A percentile compares a stretch with the other conserved stretches of the same genome.
phyloP scores from a whole-genome alignment of 1,284 basidiomycete species.

The Amylostereum areolatum region DNA sequence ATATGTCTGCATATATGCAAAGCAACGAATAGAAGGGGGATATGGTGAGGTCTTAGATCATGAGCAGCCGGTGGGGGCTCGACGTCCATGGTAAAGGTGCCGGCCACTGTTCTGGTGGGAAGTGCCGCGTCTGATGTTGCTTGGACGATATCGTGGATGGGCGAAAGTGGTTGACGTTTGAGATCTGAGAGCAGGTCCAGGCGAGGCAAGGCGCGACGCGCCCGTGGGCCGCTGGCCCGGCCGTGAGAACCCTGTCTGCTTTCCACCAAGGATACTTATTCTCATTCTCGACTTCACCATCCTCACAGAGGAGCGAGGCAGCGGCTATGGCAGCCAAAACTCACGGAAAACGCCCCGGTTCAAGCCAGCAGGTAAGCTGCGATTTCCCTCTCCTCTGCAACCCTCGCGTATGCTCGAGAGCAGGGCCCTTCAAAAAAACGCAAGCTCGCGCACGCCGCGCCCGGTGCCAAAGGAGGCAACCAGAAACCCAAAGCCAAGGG shows the following conservation, averaged over 20 bases:
- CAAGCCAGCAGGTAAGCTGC: conserved; percentile 12
- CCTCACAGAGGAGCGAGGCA: neutral
- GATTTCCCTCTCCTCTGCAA: neutral
- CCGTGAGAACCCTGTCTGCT: too few species aligned
- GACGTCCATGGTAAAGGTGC: too few species aligned
- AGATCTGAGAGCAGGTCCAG: too few species aligned
- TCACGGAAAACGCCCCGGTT: conserved; percentile 16
- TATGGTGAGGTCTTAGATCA: conserved; percentile 62
- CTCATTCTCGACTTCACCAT: too few species aligned
- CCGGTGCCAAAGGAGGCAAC: conserved; percentile 6
- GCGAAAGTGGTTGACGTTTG: too few species aligned
- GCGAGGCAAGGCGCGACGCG: too few species aligned
- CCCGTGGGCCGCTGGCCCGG: too few species aligned
- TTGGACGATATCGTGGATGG: too few species aligned
- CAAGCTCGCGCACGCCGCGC: conserved; percentile 21
- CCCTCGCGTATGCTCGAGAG: neutral
- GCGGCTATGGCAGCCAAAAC: conserved; percentile 9
- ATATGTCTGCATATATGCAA: conserved; percentile 54
- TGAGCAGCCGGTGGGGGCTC: conserved; percentile 40
- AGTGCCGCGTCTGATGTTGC: too few species aligned
- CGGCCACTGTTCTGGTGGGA: too few species aligned
- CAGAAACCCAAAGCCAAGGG: conserved; percentile 32
- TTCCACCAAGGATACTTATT: too few species aligned
- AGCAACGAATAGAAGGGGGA: conserved; percentile 58
- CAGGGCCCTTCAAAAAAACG: conserved; percentile 32